Percentiles rank a stretch among this genome's conserved stretches.
These are phyloP conservation scores for Macrophomina pseudophaseolina DNA, from an alignment of 2,329 filamentous ascomycete genomes.

Conservation along the genomic window DNA sequence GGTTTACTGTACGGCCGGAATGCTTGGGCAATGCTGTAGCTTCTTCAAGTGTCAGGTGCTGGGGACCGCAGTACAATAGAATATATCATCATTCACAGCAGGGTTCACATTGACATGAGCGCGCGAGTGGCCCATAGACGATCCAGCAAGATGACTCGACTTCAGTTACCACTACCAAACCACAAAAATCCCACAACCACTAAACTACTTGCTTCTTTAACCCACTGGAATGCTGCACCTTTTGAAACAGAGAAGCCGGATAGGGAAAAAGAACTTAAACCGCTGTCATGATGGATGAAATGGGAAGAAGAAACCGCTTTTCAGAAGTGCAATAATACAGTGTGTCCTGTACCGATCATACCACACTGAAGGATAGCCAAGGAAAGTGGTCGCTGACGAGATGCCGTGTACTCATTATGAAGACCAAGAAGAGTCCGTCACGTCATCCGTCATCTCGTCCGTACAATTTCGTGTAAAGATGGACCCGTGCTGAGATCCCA, in stretches of 20 bases:
- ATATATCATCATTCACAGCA: not conserved
- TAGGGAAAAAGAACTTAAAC: not conserved
- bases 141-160: not conserved
- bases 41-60: too few relatives aligned
- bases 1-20: too few relatives aligned
- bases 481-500: not conserved
- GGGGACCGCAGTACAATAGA: not conserved
- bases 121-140: not conserved
- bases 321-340: slow-evolving; percentile 22
- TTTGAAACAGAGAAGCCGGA: slow-evolving; percentile 1
- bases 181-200: not conserved
- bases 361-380: slow-evolving; percentile 20
- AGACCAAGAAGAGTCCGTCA: slow-evolving; percentile 9
- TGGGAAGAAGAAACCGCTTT: slow-evolving; percentile 9
- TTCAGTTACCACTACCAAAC: slow-evolving; percentile 19
- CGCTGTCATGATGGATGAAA: slow-evolving; percentile 19
- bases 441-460: slow-evolving; percentile 22
- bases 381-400: not conserved
- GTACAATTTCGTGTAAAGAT: slow-evolving; percentile 22
- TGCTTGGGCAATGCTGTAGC: too few relatives aligned
- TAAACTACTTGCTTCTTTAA: not conserved
- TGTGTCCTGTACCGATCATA: slow-evolving; percentile 6
- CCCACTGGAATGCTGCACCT: slow-evolving; percentile 9
- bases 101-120: not conserved
- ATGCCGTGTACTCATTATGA: slow-evolving; percentile 19